Evolutionary conservation across 768 basidiomycete species (phyloP).

Genomic region (Lyophyllum shimeji): DNA sequence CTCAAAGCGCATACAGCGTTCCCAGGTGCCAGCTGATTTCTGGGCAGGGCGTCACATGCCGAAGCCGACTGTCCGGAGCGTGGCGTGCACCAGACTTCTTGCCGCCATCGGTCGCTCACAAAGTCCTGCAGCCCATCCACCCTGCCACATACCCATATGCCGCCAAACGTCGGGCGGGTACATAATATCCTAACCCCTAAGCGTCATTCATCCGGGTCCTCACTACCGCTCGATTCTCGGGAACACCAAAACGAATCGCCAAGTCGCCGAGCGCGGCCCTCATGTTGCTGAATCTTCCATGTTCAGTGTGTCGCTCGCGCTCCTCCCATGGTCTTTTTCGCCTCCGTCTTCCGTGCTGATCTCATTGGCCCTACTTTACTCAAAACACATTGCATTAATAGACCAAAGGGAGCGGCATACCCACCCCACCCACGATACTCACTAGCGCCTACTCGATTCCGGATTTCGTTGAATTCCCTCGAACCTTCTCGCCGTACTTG

Average conservation of each 20-base stretch:
- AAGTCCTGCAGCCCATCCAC: not conserved
- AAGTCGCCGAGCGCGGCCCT: not conserved
- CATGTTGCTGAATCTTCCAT: not conserved
- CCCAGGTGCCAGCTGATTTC: not conserved
- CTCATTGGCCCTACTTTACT: not conserved
- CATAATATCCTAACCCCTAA: not conserved
- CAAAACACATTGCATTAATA: not conserved
- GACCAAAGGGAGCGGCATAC: not conserved
- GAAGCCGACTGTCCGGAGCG: not conserved
- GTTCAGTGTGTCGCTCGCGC: not conserved
- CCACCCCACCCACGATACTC: not conserved
- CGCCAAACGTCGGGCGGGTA: not conserved
- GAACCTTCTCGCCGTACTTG: not conserved
- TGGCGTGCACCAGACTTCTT: not conserved
- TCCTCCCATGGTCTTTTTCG: not conserved
- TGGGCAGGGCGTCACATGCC: not conserved
- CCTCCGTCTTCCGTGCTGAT: not conserved
- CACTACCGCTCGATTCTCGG: not conserved
- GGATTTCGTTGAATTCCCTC: not conserved
- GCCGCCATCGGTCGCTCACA: not conserved
- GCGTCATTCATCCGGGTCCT: not conserved
- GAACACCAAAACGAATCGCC: not conserved
- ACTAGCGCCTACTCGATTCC: not conserved
- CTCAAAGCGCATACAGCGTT: not conserved
- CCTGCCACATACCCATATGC: not conserved